A percentile compares a stretch with the other conserved stretches of the same genome.
Conservation (phyloP, 306 rosid species). For the Cercis canadensis region DNA sequence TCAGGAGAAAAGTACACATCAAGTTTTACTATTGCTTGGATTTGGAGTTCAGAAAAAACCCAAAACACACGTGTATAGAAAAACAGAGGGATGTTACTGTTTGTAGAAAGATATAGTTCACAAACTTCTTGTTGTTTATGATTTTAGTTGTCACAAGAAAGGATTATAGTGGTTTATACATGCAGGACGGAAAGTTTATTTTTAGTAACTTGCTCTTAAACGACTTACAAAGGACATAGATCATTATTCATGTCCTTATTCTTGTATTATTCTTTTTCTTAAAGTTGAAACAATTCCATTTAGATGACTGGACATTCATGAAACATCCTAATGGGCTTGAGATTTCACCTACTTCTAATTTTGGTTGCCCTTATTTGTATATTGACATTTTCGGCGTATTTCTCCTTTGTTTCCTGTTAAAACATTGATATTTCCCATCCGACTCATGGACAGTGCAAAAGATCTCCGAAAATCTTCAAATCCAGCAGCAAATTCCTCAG, state of each 20-base stretch:
- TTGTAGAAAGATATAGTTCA: constrained; percentile 35
- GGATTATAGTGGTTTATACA: constrained; percentile 29
- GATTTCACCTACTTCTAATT: constrained; percentile 34
- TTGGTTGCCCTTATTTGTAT: constrained; percentile 51
- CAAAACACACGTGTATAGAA: constrained; percentile 2
- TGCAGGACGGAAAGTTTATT: neutral
- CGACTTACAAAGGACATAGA: constrained; percentile 36
- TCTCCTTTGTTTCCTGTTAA: constrained; percentile 75
- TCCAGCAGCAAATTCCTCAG: constrained; percentile 54
- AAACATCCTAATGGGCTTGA: constrained; percentile 12
- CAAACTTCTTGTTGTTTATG: constrained; percentile 20
- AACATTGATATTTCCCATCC: constrained; percentile 71
- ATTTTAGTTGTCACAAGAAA: constrained; percentile 35
- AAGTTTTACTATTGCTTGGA: constrained; percentile 35
- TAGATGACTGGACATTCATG: constrained; percentile 34
- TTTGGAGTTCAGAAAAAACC: constrained; percentile 26
- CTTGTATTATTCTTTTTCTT: constrained; percentile 48
- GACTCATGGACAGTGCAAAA: constrained; percentile 66
- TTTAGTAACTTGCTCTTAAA: constrained; percentile 29
- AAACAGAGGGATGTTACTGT: constrained; percentile 21
- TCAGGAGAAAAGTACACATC: constrained; percentile 36
- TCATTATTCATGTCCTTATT: constrained; percentile 37
- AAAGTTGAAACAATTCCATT: constrained; percentile 39
- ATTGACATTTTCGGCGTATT: constrained; percentile 64
- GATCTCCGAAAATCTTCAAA: constrained; percentile 68